These are phyloP conservation scores for Taphrina confusa DNA, from an alignment of 1,139 yeast species.

Conservation along the genomic window DNA sequence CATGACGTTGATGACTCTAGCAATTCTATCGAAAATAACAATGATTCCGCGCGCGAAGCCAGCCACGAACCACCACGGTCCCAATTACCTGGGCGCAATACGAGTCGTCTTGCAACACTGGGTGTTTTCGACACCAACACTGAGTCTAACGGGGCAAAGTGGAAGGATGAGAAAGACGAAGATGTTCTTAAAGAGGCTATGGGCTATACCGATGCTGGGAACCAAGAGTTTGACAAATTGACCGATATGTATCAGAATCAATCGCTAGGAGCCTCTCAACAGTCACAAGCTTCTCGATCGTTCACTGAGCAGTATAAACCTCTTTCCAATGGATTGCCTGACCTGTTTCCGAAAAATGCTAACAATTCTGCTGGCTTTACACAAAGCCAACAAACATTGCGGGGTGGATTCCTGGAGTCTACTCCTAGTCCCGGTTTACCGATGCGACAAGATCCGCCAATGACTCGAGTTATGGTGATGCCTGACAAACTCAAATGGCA, in stretches of 20 bases:
- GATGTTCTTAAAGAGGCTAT: slow-evolving; percentile 30
- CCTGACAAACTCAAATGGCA: slow-evolving; percentile 53
- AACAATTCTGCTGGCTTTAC: background rate
- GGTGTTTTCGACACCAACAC: slow-evolving; percentile 26
- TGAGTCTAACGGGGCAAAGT: slow-evolving; percentile 8
- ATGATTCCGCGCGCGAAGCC: background rate
- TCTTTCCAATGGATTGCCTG: slow-evolving; percentile 26
- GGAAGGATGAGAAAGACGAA: slow-evolving; percentile 32
- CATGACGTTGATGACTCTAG: background rate
- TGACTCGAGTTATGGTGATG: slow-evolving; percentile 35
- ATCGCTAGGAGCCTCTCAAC: slow-evolving; percentile 1
- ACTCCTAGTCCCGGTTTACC: slow-evolving; percentile 30
- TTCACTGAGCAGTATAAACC: slow-evolving; percentile 28
- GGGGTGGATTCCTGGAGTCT: slow-evolving; percentile 10
- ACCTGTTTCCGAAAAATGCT: slow-evolving; percentile 9
- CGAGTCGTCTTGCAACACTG: slow-evolving; percentile 24
- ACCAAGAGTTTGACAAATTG: slow-evolving; percentile 21
- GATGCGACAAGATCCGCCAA: slow-evolving; percentile 32
- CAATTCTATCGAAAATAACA: background rate
- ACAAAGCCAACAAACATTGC: slow-evolving; percentile 5
- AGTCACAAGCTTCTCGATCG: slow-evolving; percentile 5
- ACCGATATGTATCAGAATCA: slow-evolving; percentile 24
- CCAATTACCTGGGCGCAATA: slow-evolving; percentile 14
- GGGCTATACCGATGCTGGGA: slow-evolving; percentile 22
- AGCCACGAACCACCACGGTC: slow-evolving; percentile 2